Conservation (phyloP, 768 basidiomycete genomes). For the Rhizopogon rudus region DNA sequence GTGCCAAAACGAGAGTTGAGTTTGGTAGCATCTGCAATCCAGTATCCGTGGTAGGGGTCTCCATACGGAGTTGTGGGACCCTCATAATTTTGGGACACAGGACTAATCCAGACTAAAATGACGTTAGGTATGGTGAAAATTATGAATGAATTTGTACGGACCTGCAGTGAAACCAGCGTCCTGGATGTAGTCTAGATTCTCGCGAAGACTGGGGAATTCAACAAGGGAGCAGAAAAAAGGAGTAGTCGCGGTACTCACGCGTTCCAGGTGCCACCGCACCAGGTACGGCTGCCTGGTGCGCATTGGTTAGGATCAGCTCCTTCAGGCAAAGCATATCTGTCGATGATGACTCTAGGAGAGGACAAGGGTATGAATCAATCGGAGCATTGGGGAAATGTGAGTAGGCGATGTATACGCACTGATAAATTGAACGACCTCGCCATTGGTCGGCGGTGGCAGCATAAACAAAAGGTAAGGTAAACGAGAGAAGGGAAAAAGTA, state of each 20-base stretch:
- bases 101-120: constrained; percentile 73
- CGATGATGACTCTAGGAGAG: constrained; percentile 53
- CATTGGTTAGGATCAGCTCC: constrained; percentile 51
- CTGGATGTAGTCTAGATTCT: constrained; percentile 84
- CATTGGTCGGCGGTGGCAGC: constrained; percentile 71
- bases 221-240: background rate
- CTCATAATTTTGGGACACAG: constrained; percentile 73
- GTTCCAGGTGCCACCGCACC: constrained; percentile 88
- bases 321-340: constrained; percentile 67
- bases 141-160: constrained; percentile 20
- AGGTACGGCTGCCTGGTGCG: constrained; percentile 56
- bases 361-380: background rate
- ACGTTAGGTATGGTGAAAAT: background rate
- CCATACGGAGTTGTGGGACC: constrained; percentile 70
- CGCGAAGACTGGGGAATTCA: constrained; percentile 40
- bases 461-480: constrained; percentile 27
- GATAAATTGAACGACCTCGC: constrained; percentile 77
- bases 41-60: constrained; percentile 85
- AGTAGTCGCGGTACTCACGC: constrained; percentile 29
- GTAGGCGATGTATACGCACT: constrained; percentile 35
- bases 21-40: constrained; percentile 63
- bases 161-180: constrained; percentile 78
- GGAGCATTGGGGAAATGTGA: background rate
- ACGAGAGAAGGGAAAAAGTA: constrained; percentile 19
- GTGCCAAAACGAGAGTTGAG: constrained; percentile 74